Percentiles rank a stretch among this genome's conserved stretches.
Conservation (phyloP, 495 filamentous ascomycete genomes). For the Xylaria palmicola region DNA sequence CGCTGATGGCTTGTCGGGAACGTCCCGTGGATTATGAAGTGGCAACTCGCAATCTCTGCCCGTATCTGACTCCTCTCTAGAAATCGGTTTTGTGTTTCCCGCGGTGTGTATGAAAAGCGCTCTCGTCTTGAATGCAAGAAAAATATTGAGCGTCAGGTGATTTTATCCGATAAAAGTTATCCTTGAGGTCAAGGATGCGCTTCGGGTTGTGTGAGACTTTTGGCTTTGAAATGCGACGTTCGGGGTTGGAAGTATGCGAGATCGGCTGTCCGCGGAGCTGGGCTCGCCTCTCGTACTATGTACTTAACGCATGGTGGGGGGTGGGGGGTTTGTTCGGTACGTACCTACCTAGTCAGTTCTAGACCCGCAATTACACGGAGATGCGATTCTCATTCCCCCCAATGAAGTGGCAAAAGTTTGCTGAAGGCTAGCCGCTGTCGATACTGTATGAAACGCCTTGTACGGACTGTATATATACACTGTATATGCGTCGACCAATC, state of each 20-base stretch:
- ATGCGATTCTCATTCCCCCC: background rate
- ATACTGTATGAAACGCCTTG: background rate
- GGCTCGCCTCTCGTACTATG: background rate
- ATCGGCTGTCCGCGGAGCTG: slow-evolving; percentile 24
- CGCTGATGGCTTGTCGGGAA: background rate
- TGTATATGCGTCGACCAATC: background rate
- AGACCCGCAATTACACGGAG: background rate
- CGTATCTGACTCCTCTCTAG: background rate
- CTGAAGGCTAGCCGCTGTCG: too few species aligned
- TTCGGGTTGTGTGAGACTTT: background rate
- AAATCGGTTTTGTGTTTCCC: too few species aligned
- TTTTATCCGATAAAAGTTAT: too few species aligned
- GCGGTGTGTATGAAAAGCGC: too few species aligned
- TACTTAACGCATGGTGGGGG: too few species aligned
- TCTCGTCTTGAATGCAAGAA: too few species aligned
- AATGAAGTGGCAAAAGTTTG: background rate
- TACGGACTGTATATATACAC: background rate
- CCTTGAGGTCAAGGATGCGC: background rate
- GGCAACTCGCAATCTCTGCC: background rate
- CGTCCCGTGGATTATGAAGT: background rate
- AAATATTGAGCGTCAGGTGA: too few species aligned
- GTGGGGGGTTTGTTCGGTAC: background rate
- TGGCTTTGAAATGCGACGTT: slow-evolving; percentile 45
- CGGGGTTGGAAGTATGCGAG: slow-evolving; percentile 32
- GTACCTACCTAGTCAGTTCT: background rate